Evolutionary conservation across 345 rosid genomes (phyloP).

Genomic region (Cochlearia excelsa): DNA sequence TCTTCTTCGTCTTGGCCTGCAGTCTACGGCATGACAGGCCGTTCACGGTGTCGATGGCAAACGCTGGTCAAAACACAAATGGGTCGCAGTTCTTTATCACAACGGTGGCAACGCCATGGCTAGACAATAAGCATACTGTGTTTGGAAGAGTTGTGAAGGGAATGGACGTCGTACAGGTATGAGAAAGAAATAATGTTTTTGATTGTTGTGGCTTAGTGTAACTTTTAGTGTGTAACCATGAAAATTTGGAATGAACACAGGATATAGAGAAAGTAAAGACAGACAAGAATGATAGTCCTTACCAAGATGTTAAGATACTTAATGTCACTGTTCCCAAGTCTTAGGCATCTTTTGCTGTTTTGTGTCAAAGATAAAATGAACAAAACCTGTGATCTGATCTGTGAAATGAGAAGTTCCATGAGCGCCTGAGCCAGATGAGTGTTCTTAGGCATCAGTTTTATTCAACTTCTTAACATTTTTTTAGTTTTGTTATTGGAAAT

Average conservation of each 20-base stretch:
- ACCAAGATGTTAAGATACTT: slow-evolving; percentile 83
- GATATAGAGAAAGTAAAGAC: slow-evolving; percentile 95
- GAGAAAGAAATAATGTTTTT: background rate
- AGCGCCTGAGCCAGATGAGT: too few species aligned
- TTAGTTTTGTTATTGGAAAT: too few species aligned
- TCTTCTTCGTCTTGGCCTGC: slow-evolving; percentile 31
- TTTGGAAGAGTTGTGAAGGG: slow-evolving; percentile 91
- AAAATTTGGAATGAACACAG: slow-evolving; percentile 41
- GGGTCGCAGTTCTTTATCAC: slow-evolving; percentile 96
- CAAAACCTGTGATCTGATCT: too few species aligned
- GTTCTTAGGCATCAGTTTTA: too few species aligned
- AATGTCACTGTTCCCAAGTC: slow-evolving; percentile 84
- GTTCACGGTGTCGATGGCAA: slow-evolving; percentile 92
- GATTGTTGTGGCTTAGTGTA: background rate
- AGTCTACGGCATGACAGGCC: slow-evolving; percentile 95
- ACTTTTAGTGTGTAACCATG: slow-evolving; percentile 1
- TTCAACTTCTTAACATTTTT: too few species aligned
- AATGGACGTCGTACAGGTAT: slow-evolving; percentile 99
- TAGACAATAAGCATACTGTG: slow-evolving; percentile 94
- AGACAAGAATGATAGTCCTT: slow-evolving; percentile 78
- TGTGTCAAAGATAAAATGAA: slow-evolving; percentile 1
- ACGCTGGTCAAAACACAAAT: slow-evolving; percentile 86
- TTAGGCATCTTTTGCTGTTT: too few species aligned
- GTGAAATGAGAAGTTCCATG: too few species aligned
- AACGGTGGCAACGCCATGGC: slow-evolving; percentile 97